Evolutionary conservation across 2,329 filamentous ascomycete species (phyloP), one percentile per base, ranked within the genome.

Genomic region (Helotiales sp.): DNA sequence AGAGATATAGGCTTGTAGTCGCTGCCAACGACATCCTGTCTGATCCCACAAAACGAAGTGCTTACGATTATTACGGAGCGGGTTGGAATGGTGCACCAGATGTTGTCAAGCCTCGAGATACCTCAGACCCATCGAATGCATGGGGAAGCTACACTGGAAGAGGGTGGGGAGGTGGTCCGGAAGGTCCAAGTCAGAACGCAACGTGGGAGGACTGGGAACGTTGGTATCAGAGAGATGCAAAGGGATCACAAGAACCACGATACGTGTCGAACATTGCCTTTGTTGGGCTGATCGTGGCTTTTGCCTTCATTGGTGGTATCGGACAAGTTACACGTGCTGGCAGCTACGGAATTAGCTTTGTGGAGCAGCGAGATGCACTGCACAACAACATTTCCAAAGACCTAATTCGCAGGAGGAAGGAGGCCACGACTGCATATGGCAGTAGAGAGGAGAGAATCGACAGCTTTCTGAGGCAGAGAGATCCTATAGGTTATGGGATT

Each of bases 171-270:
- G 69, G 67, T 20, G 72, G 71, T 10, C 72, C 73, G 6, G 62
- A 70, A 20, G 77, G 84, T 2, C 86, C 89, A 58, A 86, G 83
- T 75, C 78, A 82, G 73, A 98, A 98, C 78, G 96, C 93, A 0
- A 98, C 96, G 0, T 99, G 96, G 96, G 96, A 99, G 78, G 96
- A 99, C 78, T 97, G 94, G 94, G 93, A 97, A 81, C 85, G 85
- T 52, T 97, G 91, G 89, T 86, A 92, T 73, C 83, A 87, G 37
- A 78, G 82, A 75, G 78, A 83, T 58, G 81, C 74, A 78, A 75
- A 78, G 78, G 70, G 81, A 79, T 70, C 63, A 70, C 86, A 87
- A 73, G 80, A 84, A 70, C 85, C 86, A 0, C 73, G 89, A 61
- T 91, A 89, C 79, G 89, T 95, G 80, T 92, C 91, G 66, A 97